phyloP scores from a whole-genome alignment of 306 rosid species.

The Luffa acutangula region DNA sequence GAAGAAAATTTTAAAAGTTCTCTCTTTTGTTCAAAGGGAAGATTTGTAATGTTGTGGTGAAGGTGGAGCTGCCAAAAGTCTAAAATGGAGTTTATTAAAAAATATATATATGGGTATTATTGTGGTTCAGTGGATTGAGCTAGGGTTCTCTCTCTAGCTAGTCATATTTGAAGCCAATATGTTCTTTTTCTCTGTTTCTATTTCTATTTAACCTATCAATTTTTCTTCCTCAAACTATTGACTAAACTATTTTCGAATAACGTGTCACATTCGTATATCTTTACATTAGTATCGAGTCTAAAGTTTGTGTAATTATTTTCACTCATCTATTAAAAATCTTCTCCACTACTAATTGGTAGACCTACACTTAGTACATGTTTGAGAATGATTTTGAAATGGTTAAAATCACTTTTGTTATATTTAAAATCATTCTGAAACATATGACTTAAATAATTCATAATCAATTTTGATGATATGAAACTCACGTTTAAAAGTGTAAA shows the following conservation, averaged over 20 bases:
- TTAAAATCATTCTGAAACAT: too few species aligned
- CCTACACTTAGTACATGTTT: too few species aligned
- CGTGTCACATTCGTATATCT: too few species aligned
- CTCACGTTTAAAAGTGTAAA: too few species aligned
- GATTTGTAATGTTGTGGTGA: not conserved
- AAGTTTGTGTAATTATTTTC: too few species aligned
- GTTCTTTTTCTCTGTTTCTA: not conserved
- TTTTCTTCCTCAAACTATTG: not conserved
- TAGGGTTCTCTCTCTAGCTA: not conserved
- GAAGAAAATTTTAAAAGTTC: not conserved
- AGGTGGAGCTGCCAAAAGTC: slow-evolving; percentile 1
- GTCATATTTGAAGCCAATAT: not conserved
- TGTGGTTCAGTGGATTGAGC: not conserved
- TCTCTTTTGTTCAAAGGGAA: not conserved
- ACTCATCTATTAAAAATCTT: too few species aligned
- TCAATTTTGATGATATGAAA: too few species aligned
- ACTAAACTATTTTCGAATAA: not conserved
- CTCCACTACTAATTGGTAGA: too few species aligned
- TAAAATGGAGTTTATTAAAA: not conserved
- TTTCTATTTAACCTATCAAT: not conserved
- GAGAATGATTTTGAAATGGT: too few species aligned
- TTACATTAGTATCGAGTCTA: too few species aligned
- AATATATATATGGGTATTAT: not conserved
- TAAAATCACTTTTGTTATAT: too few species aligned
- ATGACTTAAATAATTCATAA: too few species aligned